Evolutionary conservation across 1,284 basidiomycete genomes (phyloP), one percentile per base, ranked within the genome.

Genomic region (Xanthoconium separans): DNA sequence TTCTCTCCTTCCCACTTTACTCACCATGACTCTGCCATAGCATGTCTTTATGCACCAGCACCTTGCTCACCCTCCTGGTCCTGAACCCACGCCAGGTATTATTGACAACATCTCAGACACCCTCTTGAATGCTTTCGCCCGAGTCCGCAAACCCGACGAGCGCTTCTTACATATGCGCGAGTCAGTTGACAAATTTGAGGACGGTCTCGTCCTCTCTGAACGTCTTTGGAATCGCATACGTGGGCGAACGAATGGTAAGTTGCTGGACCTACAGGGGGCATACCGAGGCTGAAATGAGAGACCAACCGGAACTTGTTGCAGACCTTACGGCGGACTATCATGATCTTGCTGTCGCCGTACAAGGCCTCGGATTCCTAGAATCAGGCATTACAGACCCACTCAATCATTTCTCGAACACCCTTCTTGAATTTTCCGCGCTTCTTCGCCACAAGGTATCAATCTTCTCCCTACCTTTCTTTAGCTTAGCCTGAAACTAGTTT

Each of bases 321-420:
- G 95, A 97, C 81, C 84, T 99, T 48, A 90, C 93, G 51, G 85
- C 87, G 55, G 97, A 99, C 78, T 99, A 98, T 73, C 93, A 97
- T 69, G 96, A 98, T 71, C 78, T 98, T 62, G 95, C 96, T 27
- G 90, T 94, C 55, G 89, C 93, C 45, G 91, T 98, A 55, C 95
- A 99, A 72, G 95, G 95, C 47, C 82, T 99, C 54, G 97, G 95
- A 54, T 97, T 97, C 75, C 82, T 99, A 59, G 96, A 99, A 73
- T 95, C 92, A 57, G 96, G 96, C 36, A 98, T 99, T 61, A 98
- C 96, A 30, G 94, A 98, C 62, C 94, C 93, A 1, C 75, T 99
- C 57, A 96, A 97, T 68, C 88, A 96, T 64, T 97, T 98, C 64
- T 98, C 95, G 24, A 93, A 94, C 64, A 95, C 95, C 6, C 80